Base-by-base conservation (phyloP, 257 asterid species). In the Penstemon newberryi region DNA sequence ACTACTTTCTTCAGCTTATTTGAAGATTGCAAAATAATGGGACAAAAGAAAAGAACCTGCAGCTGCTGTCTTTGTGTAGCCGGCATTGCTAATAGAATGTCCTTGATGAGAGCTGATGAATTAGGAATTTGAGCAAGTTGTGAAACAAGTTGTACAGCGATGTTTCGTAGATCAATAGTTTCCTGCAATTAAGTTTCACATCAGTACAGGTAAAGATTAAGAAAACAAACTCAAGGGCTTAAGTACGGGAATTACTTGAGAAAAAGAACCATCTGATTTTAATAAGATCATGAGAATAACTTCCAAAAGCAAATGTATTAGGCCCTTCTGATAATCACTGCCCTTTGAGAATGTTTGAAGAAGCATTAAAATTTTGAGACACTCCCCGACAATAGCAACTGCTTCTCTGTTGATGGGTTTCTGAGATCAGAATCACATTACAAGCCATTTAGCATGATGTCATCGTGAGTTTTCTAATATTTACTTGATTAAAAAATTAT, bases 121-220 rank as follows among this genome's bases (percentile, higher is more conserved):
- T 73, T 73, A 62, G 95, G 89, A 83, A 79, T 73, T 83, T 89
- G 99, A 71, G 95, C 99, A 70, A 94, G 95, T 80, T 94, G 99
- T 7, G 97, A 82, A 80, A 94, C 97, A 42, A 94, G 80, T 78
- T 74, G 82, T 58, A 89, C 71, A 59, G 95, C 81, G 58, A 82
- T 65, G 73, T 75, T 82, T 76, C 77, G 84, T 68, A 91, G 74
- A 41, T 80, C 96, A 70, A 69, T 83, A 63, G 83, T 76, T 73
- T 87, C 97, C 97, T 94, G 83, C 65, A 77, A 61, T 72, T 60
- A 76, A 70, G 65, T 58, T 60, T 59, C 42, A 73, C 60, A 42
- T 83, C 71, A 70, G 73, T 64, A 64, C 56, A 8, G 13, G 58
- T 61, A 37, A 78, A 61, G 53, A 39, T 43, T 56, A 4, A 73